Evolutionary conservation across 352 stramenopile genomes (phyloP), one percentile per base, ranked within the genome.

Genomic region (Phytophthora fragariaefolia): DNA sequence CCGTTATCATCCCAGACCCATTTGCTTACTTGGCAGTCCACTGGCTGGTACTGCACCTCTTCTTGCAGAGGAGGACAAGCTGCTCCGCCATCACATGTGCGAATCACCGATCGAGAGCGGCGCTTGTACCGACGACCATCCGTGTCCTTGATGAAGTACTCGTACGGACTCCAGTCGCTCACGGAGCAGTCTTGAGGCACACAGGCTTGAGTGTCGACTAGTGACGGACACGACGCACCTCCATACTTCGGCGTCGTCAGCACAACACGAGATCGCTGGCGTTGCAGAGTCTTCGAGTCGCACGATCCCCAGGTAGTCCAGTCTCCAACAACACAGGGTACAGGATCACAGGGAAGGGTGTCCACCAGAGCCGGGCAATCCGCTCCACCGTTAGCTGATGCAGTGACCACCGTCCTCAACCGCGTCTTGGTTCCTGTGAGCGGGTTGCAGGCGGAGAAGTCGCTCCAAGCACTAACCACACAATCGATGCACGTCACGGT

Each of bases 1-100:
- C 84, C 69, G 18, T 76, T 87, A 2, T 63, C 68, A 9, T 63
- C 77, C 81, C 79, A 93, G 1, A 53, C 32, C 82, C 82, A 93
- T 13, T 73, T 62, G 26, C 69, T 80, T 32, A 91, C 79, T 34
- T 82, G 65, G 26, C 85, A 93, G 60, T 80, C 68, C 24, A 90
- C 73, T 1, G 83, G 80, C 53, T 79, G 76, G 63, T 81, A 91
- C 24, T 71, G 68, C 34, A 83, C 56, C 17, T 80, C 76, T 15
- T 93, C 77, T 4, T 74, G 65, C 18, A 93, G 58, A 6, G 71
- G 55, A 0, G 79, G 79, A 54, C 85, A 93, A 1, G 28, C 49
- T 0, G 52, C 63, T 6, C 85, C 85, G 1, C 75, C 76, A 36
- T 87, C 81, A 9, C 69, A 74, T 0, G 69, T 8, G 7, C 66